A percentile compares a stretch with the other conserved stretches of the same genome.
phyloP scores from a whole-genome alignment of 768 basidiomycete species.

The Crepidotus variabilis region DNA sequence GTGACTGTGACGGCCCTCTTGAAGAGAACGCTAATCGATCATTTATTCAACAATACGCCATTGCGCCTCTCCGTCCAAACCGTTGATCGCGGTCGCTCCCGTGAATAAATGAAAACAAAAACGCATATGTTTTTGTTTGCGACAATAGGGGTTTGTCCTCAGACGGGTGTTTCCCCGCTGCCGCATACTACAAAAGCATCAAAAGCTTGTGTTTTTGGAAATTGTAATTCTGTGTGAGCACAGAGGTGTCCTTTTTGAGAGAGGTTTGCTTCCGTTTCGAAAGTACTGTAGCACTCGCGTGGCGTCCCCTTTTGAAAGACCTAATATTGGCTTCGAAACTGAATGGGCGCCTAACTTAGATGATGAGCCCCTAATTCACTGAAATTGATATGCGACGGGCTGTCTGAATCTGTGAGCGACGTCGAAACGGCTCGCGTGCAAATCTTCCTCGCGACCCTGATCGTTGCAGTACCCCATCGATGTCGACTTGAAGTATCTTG shows the following conservation, averaged over 20 bases:
- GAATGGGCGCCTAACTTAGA: too few species aligned
- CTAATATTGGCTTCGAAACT: neutral
- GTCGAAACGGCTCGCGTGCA: too few species aligned
- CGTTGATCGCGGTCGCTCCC: neutral
- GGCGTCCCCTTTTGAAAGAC: neutral
- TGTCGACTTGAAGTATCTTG: too few species aligned
- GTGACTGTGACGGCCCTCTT: neutral
- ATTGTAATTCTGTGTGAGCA: too few species aligned
- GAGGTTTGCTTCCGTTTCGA: neutral
- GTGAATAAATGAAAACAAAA: neutral
- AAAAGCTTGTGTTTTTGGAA: too few species aligned
- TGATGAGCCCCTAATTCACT: too few species aligned
- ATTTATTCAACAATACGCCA: neutral
- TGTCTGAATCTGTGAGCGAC: too few species aligned
- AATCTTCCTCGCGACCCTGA: too few species aligned
- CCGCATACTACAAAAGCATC: too few species aligned
- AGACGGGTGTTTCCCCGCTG: too few species aligned
- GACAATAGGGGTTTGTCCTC: neutral
- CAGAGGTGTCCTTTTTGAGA: neutral
- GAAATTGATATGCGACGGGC: too few species aligned
- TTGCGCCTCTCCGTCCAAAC: neutral
- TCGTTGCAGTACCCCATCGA: too few species aligned
- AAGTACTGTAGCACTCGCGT: neutral
- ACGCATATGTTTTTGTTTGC: neutral
- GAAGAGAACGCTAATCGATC: neutral